Evolutionary conservation across 2,329 filamentous ascomycete genomes (phyloP).

Genomic region (Coniochaeta sp.): DNA sequence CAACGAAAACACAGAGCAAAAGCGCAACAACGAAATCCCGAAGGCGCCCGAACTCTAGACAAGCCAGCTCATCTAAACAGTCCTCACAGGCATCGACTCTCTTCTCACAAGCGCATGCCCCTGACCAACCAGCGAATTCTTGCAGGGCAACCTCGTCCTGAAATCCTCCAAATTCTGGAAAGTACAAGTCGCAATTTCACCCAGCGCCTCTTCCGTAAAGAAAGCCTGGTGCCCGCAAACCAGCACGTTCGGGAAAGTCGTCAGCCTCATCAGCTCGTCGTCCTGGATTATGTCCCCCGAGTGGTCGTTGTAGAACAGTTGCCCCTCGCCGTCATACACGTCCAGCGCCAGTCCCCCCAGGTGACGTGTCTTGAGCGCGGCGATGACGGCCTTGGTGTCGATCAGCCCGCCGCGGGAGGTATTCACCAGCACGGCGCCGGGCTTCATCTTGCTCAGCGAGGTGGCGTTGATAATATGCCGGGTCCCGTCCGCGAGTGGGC

Average conservation of each 20-base stretch:
- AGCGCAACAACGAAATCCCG: no score
- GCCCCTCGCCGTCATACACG: slow-evolving; percentile 60
- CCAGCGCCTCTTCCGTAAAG: slow-evolving; percentile 59
- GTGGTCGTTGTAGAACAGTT: slow-evolving; percentile 59
- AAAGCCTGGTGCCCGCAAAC: slow-evolving; percentile 64
- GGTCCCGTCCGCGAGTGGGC: slow-evolving; percentile 54
- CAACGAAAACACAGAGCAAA: no score
- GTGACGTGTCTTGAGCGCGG: slow-evolving; percentile 50
- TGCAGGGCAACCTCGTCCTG: slow-evolving; percentile 22
- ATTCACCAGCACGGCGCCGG: slow-evolving; percentile 56
- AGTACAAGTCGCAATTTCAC: slow-evolving; percentile 55
- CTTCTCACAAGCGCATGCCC: slow-evolving; percentile 14
- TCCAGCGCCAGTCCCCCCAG: slow-evolving; percentile 59
- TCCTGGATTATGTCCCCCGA: slow-evolving; percentile 59
- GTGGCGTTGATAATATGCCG: slow-evolving; percentile 51
- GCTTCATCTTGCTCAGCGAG: slow-evolving; percentile 49
- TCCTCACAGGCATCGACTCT: slow-evolving; percentile 28
- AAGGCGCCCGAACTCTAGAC: no score
- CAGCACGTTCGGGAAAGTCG: slow-evolving; percentile 62
- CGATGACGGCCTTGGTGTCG: slow-evolving; percentile 51
- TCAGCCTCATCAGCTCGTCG: slow-evolving; percentile 57
- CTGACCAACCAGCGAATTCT: slow-evolving; percentile 25
- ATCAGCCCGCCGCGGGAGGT: slow-evolving; percentile 61
- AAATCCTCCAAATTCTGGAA: slow-evolving; percentile 48
- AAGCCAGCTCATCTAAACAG: no score